Percentiles rank a stretch among this genome's conserved stretches.
Evolutionary conservation across 2,329 filamentous ascomycete genomes (phyloP).

Genomic region (Aspergillus tubingensis): DNA sequence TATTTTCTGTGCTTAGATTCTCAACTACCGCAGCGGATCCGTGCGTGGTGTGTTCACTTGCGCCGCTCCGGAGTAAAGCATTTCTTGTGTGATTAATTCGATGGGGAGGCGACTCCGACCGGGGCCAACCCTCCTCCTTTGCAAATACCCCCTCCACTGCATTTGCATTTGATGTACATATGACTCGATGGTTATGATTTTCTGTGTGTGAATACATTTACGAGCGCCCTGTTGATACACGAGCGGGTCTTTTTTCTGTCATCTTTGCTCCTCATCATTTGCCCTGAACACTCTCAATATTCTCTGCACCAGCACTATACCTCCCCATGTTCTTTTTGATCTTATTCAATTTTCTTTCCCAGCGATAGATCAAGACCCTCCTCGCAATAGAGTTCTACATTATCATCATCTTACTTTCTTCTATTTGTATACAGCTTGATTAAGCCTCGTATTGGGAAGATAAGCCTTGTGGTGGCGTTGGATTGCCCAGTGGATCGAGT

Average conservation of each 20-base stretch:
- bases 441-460: background rate
- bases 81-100: background rate
- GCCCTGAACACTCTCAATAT: no score
- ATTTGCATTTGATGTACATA: background rate
- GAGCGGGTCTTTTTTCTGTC: background rate
- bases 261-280: no score
- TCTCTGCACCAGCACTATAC: no score
- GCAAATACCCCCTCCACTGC: background rate
- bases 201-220: background rate
- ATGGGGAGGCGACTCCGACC: no score
- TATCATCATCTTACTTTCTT: no score
- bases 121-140: background rate
- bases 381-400: background rate
- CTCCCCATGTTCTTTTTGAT: no score
- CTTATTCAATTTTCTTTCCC: no score
- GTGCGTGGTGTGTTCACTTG: constrained; percentile 5
- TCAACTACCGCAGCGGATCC: background rate
- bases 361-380: no score
- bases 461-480: background rate
- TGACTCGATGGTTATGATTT: background rate
- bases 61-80: background rate
- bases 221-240: background rate
- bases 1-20: background rate
- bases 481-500: no score
- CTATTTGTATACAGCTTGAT: no score